phyloP scores from a whole-genome alignment of 805 yeast species.

The Clavispora fructus region DNA sequence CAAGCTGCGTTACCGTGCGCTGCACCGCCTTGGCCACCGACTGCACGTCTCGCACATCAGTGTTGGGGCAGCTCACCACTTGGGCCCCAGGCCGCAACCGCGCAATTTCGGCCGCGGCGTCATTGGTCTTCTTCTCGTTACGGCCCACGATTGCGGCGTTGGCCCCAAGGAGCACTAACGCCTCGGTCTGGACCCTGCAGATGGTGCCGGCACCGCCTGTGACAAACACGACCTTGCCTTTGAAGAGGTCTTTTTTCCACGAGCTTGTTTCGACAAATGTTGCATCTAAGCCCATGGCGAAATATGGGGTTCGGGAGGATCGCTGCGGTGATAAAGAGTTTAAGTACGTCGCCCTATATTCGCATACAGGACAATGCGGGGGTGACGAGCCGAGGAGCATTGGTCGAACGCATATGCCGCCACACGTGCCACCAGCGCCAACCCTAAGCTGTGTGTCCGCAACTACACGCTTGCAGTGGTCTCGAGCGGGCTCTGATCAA shows the following conservation, averaged over 20 bases:
- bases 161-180: slow-evolving; percentile 24
- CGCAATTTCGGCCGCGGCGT: slow-evolving; percentile 20
- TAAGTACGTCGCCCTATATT: background rate
- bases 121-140: slow-evolving; percentile 20
- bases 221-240: slow-evolving; percentile 27
- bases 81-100: slow-evolving; percentile 20
- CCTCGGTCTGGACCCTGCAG: slow-evolving; percentile 26
- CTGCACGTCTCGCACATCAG: slow-evolving; percentile 21
- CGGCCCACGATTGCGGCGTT: slow-evolving; percentile 26
- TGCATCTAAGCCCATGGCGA: slow-evolving; percentile 10
- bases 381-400: background rate
- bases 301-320: background rate
- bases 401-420: background rate
- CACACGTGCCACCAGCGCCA: background rate
- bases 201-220: slow-evolving; percentile 29
- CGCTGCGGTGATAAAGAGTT: background rate
- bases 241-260: slow-evolving; percentile 24
- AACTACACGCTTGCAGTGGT: background rate
- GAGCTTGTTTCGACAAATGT: slow-evolving; percentile 16
- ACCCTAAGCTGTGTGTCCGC: background rate
- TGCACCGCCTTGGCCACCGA: slow-evolving; percentile 21
- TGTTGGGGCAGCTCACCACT: slow-evolving; percentile 19
- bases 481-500: background rate
- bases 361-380: background rate
- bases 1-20: slow-evolving; percentile 25